Evolutionary conservation across 805 yeast species (phyloP), one percentile per base, ranked within the genome.

Genomic region (Allodekkera sacchari): DNA sequence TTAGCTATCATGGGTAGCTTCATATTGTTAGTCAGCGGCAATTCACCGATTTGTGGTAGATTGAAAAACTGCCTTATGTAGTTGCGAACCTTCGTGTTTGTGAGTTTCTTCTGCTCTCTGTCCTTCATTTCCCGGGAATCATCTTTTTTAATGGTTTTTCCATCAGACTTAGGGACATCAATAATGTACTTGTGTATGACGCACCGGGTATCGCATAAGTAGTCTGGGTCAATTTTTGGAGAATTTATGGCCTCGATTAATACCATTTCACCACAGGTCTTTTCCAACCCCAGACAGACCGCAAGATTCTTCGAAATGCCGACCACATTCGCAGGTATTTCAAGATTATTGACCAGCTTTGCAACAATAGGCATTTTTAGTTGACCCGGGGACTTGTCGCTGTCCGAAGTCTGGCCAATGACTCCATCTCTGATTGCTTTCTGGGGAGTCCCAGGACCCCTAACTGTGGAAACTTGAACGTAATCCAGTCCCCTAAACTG

Each of bases 241-340:
- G 8, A 6, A 8, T 22, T 13, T 18, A 30, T 15, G 34, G 44
- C 38, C 28, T 73, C 75, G 7, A 84, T 39, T 4, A 68, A 59
- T 3, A 81, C 54, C 18, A 73, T 56, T 35, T 65, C 62, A 1
- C 88, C 89, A 6, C 73, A 59, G 1, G 61, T 44, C 11, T 48
- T 41, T 21, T 66, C 68, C 1, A 74, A 55, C 1, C 75, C 73
- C 17, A 83, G 58, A 0, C 87, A 75, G 14, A 66, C 54, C 0
- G 83, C 65, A 22, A 81, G 55, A 4, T 67, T 54, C 12, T 50
- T 47, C 1, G 87, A 75, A 7, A 83, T 43, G 0, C 74, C 80
- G 7, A 68, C 71, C 18, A 61, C 61, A 11, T 59, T 55, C 0
- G 47, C 36, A 0, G 66, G 61, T 1, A 60, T 53, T 6, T 41